Percentiles rank a stretch among this genome's conserved stretches.
These are phyloP conservation scores for Coemansia sp. DNA, from an alignment of 192 early-diverging fungal genomes.

Conservation along the genomic window DNA sequence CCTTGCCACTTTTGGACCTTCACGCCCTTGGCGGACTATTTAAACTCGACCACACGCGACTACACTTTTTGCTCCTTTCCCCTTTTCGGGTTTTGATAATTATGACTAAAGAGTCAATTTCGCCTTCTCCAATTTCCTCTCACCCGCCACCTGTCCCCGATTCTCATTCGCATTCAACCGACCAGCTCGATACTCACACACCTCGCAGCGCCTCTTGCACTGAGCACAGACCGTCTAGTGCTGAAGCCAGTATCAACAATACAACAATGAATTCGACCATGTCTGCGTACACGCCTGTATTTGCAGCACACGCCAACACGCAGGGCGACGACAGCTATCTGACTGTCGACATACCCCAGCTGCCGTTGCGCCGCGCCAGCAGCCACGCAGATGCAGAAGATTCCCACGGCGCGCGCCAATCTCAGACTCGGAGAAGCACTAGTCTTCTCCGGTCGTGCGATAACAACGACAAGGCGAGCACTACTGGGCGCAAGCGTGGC, in stretches of 20 bases:
- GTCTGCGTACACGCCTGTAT: constrained; percentile 6
- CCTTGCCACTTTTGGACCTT: constrained; percentile 1
- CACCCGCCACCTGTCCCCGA: background rate
- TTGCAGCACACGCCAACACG: background rate
- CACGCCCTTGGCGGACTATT: background rate
- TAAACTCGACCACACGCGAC: constrained; percentile 4
- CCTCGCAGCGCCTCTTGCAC: background rate
- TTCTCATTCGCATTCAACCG: background rate
- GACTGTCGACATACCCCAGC: background rate
- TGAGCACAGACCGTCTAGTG: too few species aligned
- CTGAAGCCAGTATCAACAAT: background rate
- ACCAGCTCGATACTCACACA: background rate
- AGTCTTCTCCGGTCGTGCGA: background rate
- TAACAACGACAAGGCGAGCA: background rate
- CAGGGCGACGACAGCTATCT: background rate
- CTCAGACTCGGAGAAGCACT: constrained; percentile 4
- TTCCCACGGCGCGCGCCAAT: constrained; percentile 21
- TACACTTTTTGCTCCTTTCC: background rate
- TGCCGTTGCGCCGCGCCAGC: constrained; percentile 1
- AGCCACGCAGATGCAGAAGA: constrained; percentile 5
- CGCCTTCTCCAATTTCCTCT: constrained; percentile 14
- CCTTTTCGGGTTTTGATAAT: constrained; percentile 3
- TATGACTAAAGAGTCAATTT: constrained; percentile 14
- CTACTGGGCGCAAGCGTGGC: constrained; percentile 40
- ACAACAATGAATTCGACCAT: constrained; percentile 7